These are phyloP conservation scores for Fusarium devonianum DNA, from an alignment of 2,329 filamentous ascomycete genomes.

Conservation along the genomic window DNA sequence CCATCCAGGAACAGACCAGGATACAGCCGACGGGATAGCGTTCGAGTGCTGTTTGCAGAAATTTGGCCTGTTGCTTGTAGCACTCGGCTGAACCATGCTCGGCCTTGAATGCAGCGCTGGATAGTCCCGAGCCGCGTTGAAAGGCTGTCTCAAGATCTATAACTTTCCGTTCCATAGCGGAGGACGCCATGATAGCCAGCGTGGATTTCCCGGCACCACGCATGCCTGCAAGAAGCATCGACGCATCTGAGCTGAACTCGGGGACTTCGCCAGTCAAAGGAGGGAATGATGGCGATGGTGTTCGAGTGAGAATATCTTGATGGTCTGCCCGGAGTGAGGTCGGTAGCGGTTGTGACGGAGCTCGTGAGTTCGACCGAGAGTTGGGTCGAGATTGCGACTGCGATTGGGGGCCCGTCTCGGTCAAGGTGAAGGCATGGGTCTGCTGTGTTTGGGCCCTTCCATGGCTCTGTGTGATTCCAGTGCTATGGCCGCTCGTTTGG, in stretches of 20 bases:
- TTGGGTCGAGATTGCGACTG: slow-evolving; percentile 16
- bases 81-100: slow-evolving; percentile 68
- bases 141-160: slow-evolving; percentile 75
- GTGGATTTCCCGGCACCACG: slow-evolving; percentile 79
- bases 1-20: slow-evolving; percentile 77
- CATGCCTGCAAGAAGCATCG: slow-evolving; percentile 76
- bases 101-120: slow-evolving; percentile 69
- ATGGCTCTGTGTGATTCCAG: slow-evolving; percentile 24
- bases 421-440: slow-evolving; percentile 15
- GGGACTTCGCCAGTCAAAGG: slow-evolving; percentile 41
- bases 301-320: slow-evolving; percentile 38
- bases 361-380: slow-evolving; percentile 18
- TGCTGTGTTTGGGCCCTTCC: slow-evolving; percentile 28
- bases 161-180: slow-evolving; percentile 71
- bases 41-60: slow-evolving; percentile 66
- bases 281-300: slow-evolving; percentile 37
- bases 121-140: slow-evolving; percentile 67
- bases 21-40: slow-evolving; percentile 68
- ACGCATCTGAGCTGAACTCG: slow-evolving; percentile 66
- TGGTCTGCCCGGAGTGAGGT: slow-evolving; percentile 25
- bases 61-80: slow-evolving; percentile 66
- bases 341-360: slow-evolving; percentile 9
- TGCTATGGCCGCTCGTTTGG: slow-evolving; percentile 14
- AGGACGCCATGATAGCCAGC: slow-evolving; percentile 76
- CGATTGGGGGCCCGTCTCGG: slow-evolving; percentile 15